Base-by-base conservation (phyloP, 78 protist genomes). In the Dictyostelium capitatum region DNA sequence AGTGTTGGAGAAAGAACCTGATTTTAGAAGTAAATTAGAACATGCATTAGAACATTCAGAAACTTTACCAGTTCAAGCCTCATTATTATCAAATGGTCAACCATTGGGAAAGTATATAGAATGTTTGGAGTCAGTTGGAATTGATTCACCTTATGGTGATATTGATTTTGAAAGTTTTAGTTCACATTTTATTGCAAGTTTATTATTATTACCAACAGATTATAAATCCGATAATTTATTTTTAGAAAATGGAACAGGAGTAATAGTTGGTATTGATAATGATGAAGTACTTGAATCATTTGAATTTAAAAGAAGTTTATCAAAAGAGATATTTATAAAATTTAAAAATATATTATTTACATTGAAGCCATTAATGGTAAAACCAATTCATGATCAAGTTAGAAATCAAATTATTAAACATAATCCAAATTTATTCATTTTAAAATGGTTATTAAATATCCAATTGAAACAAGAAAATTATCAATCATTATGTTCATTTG, bases 201-300 rank as follows among this genome's bases (percentile, higher is more conserved):
- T 65, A 28, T 65, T 65, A 65, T 23, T 30, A 14, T 12, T 65
- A 8, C 23, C 74, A 30, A 28, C 74, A 2, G 74, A 65, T 30
- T 28, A 28, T 7, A 65, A 65, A 14, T 8, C 15, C 28, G 74
- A 65, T 65, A 65, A 65, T 14, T 28, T 10, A 14, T 28, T 65
- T 1, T 28, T 65, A 28, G 74, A 65, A 65, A 65, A 65, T 28
- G 2, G 11, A 12, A 65, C 74, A 65, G 28, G 28, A 14, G 28
- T 17, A 65, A 65, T 65, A 3, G 14, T 65, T 30, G 74, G 74
- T 65, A 65, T 65, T 30, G 74, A 65, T 65, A 65, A 65, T 65
- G 74, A 65, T 30, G 14, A 28, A 4, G n/a, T 28, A 23, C 14
- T 65, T 0, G 8, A 30, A 14, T 65, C n/a, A 2, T 19, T 28